Evolutionary conservation across 805 yeast species (phyloP), one percentile per base, ranked within the genome.

Genomic region (Candida berthetii): DNA sequence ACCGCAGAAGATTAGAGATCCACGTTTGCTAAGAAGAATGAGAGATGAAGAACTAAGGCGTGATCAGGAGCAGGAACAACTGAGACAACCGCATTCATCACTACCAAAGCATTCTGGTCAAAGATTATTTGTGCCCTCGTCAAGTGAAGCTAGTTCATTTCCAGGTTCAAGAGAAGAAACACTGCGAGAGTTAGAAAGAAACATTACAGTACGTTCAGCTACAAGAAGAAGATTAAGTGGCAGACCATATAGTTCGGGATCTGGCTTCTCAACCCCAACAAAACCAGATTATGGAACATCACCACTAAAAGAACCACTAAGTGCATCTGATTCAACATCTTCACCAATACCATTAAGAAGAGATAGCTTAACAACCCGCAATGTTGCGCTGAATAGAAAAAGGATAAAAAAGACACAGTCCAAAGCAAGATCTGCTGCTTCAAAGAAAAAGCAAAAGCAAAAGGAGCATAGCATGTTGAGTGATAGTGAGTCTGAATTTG

Each of bases 41-140:
- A n/a, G n/a, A n/a, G 14, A 8, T n/a, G 13, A 11, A n/a, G 14
- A 28, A 7, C 16, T n/a, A n/a, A n/a, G n/a, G n/a, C n/a, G n/a
- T n/a, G n/a, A n/a, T n/a, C 31, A 28, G n/a, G 16, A n/a, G 14
- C 31, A n/a, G 7, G 7, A 14, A 28, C 31, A 28, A n/a, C n/a
- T n/a, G n/a, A n/a, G n/a, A n/a, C n/a, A n/a, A n/a, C n/a, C n/a
- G n/a, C n/a, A n/a, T n/a, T n/a, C n/a, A n/a, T n/a, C n/a, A n/a
- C n/a, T n/a, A n/a, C n/a, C n/a, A n/a, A n/a, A n/a, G n/a, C n/a
- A n/a, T n/a, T n/a, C n/a, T n/a, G 53, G 53, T 4, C 48, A 43
- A 32, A 47, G 43, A 33, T 40, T 52, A n/a, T 52, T 52, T 27
- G 44, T 42, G 4, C 43, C 52, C 5, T 42, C 49, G 17, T 50